Base-by-base conservation (phyloP, 495 filamentous ascomycete genomes). In the Aspergillus kassunensis region DNA sequence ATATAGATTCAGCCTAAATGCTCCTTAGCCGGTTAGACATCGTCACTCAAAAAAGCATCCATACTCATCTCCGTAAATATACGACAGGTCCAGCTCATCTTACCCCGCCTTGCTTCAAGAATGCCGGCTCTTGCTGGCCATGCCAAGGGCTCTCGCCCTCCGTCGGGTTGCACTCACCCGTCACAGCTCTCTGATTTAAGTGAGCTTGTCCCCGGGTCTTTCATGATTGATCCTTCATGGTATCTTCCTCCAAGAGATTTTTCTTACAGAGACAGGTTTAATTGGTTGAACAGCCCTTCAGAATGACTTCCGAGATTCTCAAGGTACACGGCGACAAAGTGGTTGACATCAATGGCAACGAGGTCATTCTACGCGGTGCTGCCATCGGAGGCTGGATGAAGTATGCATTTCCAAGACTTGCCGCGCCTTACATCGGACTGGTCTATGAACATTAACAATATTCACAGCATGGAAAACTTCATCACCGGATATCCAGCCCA, bases 401-500 rank as follows among this genome's bases (percentile, higher is more conserved):
- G 65, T 69, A 59, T 23, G 61, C 21, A 24, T 3, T 10, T 35
- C 16, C n/a, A n/a, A n/a, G n/a, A n/a, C n/a, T n/a, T n/a, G n/a
- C n/a, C n/a, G n/a, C n/a, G n/a, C n/a, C n/a, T n/a, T n/a, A n/a
- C n/a, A n/a, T n/a, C n/a, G n/a, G n/a, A n/a, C n/a, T n/a, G n/a
- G n/a, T n/a, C n/a, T n/a, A n/a, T n/a, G n/a, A n/a, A n/a, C n/a
- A 27, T 9, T 44, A 15, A 24, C 40, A 12, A 12, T 27, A 19
- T 4, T 30, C 20, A 4, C 24, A 81, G 78, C 53, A 83, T 85
- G 81, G 80, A 84, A 61, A 85, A 85, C 53, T 85, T 85, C 68
- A 85, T 85, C 61, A 85, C 82, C 0, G 82, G 83, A n/a, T 86
- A 79, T 49, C 65, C 83, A 0, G 83, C 78, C 10, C 78, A 82